Percentiles rank a stretch among this genome's conserved stretches.
phyloP scores from a whole-genome alignment of 2,329 filamentous ascomycete species.

The Nannizziopsis arthrosporioides region DNA sequence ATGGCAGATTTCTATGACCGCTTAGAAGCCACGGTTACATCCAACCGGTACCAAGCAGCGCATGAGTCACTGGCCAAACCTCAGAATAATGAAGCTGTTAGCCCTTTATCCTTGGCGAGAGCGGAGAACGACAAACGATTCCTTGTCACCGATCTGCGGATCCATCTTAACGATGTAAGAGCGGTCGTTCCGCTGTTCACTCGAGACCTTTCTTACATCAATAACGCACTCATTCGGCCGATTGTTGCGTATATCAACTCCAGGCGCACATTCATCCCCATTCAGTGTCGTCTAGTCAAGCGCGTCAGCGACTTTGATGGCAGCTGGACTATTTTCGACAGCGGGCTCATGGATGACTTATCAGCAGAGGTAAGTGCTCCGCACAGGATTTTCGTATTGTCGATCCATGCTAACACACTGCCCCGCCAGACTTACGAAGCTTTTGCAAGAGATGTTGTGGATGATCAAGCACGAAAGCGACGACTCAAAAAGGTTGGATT shows the following conservation, averaged over 20 bases:
- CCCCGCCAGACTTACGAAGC: conserved; percentile 66
- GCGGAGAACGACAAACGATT: conserved; percentile 57
- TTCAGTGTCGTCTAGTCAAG: conserved; percentile 90
- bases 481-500: conserved; percentile 91
- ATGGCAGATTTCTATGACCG: conserved; percentile 97
- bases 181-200: conserved; percentile 89
- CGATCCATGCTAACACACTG: conserved; percentile 10
- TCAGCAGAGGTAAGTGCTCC: conserved; percentile 56
- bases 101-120: not conserved
- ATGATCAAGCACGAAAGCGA: conserved; percentile 73
- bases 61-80: not conserved
- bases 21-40: conserved; percentile 80
- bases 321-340: conserved; percentile 89
- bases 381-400: not conserved
- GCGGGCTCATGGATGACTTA: conserved; percentile 83
- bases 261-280: conserved; percentile 86
- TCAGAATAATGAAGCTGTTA: not conserved
- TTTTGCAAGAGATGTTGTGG: conserved; percentile 80
- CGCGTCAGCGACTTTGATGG: conserved; percentile 81
- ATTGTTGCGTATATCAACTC: conserved; percentile 98
- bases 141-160: conserved; percentile 85
- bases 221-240: conserved; percentile 84
- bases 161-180: conserved; percentile 88
- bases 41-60: conserved; percentile 49
- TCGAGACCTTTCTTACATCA: conserved; percentile 83